phyloP scores from a whole-genome alignment of 768 basidiomycete genomes.

The Pulveroboletus sp. region DNA sequence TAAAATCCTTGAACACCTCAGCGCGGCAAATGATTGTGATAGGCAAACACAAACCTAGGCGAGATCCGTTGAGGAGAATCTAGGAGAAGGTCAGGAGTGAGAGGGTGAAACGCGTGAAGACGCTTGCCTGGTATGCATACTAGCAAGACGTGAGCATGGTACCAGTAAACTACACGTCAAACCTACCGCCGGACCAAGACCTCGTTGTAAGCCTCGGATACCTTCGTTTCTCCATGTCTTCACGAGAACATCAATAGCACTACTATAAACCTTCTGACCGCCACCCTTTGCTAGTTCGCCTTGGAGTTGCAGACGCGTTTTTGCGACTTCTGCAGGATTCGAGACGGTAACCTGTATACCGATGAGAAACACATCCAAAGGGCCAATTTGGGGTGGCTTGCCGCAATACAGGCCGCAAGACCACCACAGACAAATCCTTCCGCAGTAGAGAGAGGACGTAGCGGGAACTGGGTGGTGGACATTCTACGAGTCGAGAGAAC shows the following conservation, averaged over 20 bases:
- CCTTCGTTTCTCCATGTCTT: slow-evolving; percentile 93
- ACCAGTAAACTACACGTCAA: not conserved
- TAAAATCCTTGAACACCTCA: slow-evolving; percentile 72
- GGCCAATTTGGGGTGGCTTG: slow-evolving; percentile 28
- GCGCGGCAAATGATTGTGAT: slow-evolving; percentile 1
- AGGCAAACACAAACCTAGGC: slow-evolving; percentile 55
- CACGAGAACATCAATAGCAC: slow-evolving; percentile 76
- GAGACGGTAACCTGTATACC: slow-evolving; percentile 67
- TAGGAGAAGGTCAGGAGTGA: slow-evolving; percentile 30
- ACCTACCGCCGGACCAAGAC: slow-evolving; percentile 81
- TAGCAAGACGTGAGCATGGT: slow-evolving; percentile 29
- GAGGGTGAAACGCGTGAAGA: not conserved
- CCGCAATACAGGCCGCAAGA: slow-evolving; percentile 87
- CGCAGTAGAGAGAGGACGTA: slow-evolving; percentile 49
- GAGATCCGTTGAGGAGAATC: slow-evolving; percentile 89
- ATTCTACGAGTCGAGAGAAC: slow-evolving; percentile 9
- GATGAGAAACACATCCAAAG: slow-evolving; percentile 5
- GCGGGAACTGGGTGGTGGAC: slow-evolving; percentile 10
- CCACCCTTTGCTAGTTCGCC: slow-evolving; percentile 85
- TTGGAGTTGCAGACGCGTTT: slow-evolving; percentile 93
- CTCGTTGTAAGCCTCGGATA: slow-evolving; percentile 86
- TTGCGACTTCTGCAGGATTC: slow-evolving; percentile 72
- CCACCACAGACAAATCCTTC: slow-evolving; percentile 90
- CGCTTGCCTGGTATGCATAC: slow-evolving; percentile 87
- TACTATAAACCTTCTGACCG: slow-evolving; percentile 75